Conservation (phyloP, 2,329 filamentous ascomycete genomes). For the Microascus cirrosus region DNA sequence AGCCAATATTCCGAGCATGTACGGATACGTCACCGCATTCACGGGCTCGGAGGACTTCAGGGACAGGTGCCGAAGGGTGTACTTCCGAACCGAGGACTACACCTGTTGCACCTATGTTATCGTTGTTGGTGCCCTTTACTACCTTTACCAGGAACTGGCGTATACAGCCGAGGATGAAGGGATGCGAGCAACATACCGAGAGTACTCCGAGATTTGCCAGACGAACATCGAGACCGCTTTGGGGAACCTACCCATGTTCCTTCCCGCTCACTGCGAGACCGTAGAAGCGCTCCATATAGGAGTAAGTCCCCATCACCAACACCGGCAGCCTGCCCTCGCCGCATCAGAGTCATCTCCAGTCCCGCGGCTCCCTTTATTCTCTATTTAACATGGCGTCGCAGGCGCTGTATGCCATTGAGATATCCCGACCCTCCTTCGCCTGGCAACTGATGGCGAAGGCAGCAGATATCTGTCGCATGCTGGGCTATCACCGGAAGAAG, state of each 20-base stretch:
- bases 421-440: conserved; percentile 50
- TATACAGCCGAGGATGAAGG: conserved; percentile 6
- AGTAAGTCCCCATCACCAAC: conserved; percentile 19
- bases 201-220: conserved; percentile 27
- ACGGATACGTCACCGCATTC: conserved; percentile 37
- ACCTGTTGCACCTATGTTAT: conserved; percentile 28
- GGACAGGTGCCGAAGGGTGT: conserved; percentile 35
- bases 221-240: conserved; percentile 38
- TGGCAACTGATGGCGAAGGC: conserved; percentile 52
- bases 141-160: conserved; percentile 35
- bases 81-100: conserved; percentile 23
- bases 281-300: conserved; percentile 48
- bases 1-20: conserved; percentile 35
- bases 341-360: not conserved
- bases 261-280: conserved; percentile 41
- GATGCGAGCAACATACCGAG: conserved; percentile 20
- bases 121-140: conserved; percentile 36
- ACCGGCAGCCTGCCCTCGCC: not conserved
- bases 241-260: conserved; percentile 40
- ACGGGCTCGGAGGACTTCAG: conserved; percentile 37
- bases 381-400: conserved; percentile 15
- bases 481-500: conserved; percentile 44
- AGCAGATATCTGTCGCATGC: conserved; percentile 47
- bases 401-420: conserved; percentile 51
- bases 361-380: not conserved